Evolutionary conservation across 257 asterid genomes (phyloP), one percentile per base, ranked within the genome.

Genomic region (Salvia miltiorrhiza): DNA sequence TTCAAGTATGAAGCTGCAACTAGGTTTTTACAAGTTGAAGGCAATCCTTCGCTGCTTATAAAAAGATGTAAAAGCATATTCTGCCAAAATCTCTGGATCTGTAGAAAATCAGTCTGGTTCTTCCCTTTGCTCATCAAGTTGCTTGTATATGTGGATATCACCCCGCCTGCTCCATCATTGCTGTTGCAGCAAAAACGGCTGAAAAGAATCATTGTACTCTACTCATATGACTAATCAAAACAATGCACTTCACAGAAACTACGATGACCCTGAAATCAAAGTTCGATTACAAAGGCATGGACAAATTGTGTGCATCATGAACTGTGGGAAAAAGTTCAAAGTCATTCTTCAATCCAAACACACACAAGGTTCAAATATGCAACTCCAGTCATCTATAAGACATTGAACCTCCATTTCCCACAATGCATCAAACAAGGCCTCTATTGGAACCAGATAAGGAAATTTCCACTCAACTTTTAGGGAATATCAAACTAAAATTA

Each of bases 41-140:
- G 56, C 17, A 72, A 68, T 63, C 73, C 67, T 39, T 62, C 76
- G 57, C 55, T 45, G 69, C 73, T 65, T 55, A 44, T 74, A 65
- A 67, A 61, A 67, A 12, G 57, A 66, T 60, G 60, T 37, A 44
- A 79, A 79, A 75, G 54, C 54, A 47, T 64, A 59, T 74, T 37
- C 61, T 35, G 57, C 58, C 39, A 24, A 74, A 60, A 58, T 41
- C 58, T 70, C 74, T 17, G 76, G 65, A 72, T 37, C 67, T 23
- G 40, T 67, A 48, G 43, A 59, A 67, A 39, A 21, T 41, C 4
- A 9, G 43, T 7, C 9, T 9, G n/a, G 69, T 32, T 61, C 6
- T 43, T 33, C 39, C 9, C 72, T 69, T 48, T 28, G 74, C 72
- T 44, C 60, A 14, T 70, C 56, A 24, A 45, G 28, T 67, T 40